These are phyloP conservation scores for Sarcodon sp. DNA, from an alignment of 768 basidiomycete genomes.

Conservation along the genomic window DNA sequence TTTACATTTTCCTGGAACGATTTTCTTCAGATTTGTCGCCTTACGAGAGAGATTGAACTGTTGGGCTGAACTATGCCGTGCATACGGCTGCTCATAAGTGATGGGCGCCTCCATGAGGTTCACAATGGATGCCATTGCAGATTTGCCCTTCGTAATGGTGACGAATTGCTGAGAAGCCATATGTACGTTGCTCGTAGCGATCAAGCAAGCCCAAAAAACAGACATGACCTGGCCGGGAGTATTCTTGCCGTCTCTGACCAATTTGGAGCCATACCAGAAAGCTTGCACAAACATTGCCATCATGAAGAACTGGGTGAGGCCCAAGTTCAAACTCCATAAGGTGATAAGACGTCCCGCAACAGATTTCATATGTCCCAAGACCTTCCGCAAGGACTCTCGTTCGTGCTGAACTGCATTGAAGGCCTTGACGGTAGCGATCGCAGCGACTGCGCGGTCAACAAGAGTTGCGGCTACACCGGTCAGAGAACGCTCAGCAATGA, in stretches of 20 bases:
- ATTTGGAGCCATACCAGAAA: slow-evolving; percentile 89
- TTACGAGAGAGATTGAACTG: slow-evolving; percentile 7
- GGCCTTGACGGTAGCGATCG: slow-evolving; percentile 85
- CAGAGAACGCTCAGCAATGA: slow-evolving; percentile 51
- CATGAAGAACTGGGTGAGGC: slow-evolving; percentile 65
- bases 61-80: slow-evolving; percentile 2
- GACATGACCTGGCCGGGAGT: slow-evolving; percentile 77
- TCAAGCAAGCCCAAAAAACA: slow-evolving; percentile 96
- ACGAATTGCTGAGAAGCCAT: slow-evolving; percentile 78
- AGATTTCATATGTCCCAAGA: slow-evolving; percentile 29
- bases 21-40: slow-evolving; percentile 36
- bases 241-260: slow-evolving; percentile 68
- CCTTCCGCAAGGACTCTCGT: slow-evolving; percentile 29
- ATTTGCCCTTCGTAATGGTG: slow-evolving; percentile 70
- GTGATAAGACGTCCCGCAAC: slow-evolving; percentile 42
- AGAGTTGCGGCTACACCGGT: slow-evolving; percentile 65
- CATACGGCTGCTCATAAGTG: slow-evolving; percentile 1
- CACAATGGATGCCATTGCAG: slow-evolving; percentile 59
- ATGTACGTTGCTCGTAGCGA: slow-evolving; percentile 81
- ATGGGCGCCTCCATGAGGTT: slow-evolving; percentile 36
- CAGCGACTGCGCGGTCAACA: slow-evolving; percentile 61
- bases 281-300: slow-evolving; percentile 93
- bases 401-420: slow-evolving; percentile 69
- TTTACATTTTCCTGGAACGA: slow-evolving; percentile 45
- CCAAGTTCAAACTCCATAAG: slow-evolving; percentile 68